phyloP scores from a whole-genome alignment of 176 grass and related monocot species.

The Paspalum notatum region DNA sequence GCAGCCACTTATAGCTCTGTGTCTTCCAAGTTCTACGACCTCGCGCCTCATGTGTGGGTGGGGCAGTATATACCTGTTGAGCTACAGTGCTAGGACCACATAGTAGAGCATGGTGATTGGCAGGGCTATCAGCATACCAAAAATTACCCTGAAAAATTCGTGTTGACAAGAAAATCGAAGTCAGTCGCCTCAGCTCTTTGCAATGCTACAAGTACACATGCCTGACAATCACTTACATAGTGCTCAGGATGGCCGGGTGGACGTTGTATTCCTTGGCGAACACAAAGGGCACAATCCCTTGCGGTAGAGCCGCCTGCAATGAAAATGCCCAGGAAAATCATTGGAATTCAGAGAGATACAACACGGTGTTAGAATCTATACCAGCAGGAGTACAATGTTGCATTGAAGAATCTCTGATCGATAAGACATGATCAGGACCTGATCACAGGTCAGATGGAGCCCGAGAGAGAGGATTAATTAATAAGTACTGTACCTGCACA shows the following conservation, averaged over 20 bases:
- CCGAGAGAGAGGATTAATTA: too few species aligned
- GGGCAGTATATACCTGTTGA: background rate
- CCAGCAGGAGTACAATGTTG: background rate
- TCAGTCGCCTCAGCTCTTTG: background rate
- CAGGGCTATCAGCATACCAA: conserved; percentile 92
- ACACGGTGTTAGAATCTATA: background rate
- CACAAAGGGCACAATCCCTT: conserved; percentile 96
- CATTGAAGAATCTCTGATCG: background rate
- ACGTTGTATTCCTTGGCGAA: conserved; percentile 97
- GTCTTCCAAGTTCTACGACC: background rate
- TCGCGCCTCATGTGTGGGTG: background rate
- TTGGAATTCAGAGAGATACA: background rate
- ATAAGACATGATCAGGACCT: conserved; percentile 6
- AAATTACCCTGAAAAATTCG: conserved; percentile 75
- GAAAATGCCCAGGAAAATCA: background rate
- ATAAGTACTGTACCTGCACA: conserved; percentile 90
- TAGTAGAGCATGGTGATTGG: conserved; percentile 86
- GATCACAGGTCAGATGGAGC: conserved; percentile 20
- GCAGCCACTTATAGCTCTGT: background rate
- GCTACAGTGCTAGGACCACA: conserved; percentile 60
- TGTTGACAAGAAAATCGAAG: background rate
- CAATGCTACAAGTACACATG: too few species aligned
- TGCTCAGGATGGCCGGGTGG: conserved; percentile 81
- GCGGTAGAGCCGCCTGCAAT: conserved; percentile 81
- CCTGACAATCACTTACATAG: conserved; percentile 57